These are phyloP conservation scores for Rosa hybrid DNA, from an alignment of 331 rosid genomes.

Conservation along the genomic window DNA sequence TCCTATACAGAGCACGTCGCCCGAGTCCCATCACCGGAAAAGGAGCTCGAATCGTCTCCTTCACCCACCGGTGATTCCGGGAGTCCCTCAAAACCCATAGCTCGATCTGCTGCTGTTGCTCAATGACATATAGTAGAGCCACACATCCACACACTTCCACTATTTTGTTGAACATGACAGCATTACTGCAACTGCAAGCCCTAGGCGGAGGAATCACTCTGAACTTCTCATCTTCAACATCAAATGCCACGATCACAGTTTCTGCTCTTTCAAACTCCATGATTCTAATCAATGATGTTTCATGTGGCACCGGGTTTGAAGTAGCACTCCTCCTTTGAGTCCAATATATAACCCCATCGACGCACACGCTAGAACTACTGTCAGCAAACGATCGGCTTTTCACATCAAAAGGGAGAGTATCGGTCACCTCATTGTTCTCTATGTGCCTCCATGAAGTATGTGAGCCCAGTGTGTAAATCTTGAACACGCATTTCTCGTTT, in stretches of 20 bases:
- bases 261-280: background rate
- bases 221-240: background rate
- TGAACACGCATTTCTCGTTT: background rate
- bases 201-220: background rate
- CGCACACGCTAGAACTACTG: background rate
- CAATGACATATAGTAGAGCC: background rate
- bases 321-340: background rate
- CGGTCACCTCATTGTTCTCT: background rate
- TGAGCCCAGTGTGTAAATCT: background rate
- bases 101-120: background rate
- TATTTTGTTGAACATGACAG: background rate
- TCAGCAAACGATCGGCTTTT: background rate
- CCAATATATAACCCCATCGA: background rate
- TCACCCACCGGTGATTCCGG: background rate
- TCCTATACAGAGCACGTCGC: background rate
- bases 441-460: background rate
- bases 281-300: background rate
- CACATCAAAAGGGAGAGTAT: background rate
- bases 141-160: background rate
- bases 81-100: background rate
- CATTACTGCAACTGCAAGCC: background rate
- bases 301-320: background rate
- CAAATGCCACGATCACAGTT: background rate
- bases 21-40: background rate
- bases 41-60: background rate